Evolutionary conservation across 2,329 filamentous ascomycete genomes (phyloP), one percentile per base, ranked within the genome.

Genomic region (Massarina eburnea): DNA sequence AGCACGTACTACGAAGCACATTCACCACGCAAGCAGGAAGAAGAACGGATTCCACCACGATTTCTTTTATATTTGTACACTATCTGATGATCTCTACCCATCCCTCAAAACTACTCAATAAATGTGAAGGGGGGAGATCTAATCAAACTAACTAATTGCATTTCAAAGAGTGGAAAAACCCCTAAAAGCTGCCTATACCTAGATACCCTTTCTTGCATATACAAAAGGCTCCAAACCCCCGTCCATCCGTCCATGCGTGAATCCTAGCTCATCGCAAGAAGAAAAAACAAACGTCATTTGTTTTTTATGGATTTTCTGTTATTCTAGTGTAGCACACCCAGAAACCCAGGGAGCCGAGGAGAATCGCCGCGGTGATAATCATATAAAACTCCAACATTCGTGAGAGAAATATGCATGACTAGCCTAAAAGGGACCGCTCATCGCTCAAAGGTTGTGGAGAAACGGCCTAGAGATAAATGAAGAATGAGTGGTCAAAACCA

Each of bases 21-120:
- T n/a, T n/a, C 35, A n/a, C 10, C 21, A 21, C 10, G 29, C 15
- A 41, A 21, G 26, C 32, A 36, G 14, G 19, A 17, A n/a, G 12
- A 14, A 4, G n/a, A 4, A 20, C 36, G 12, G 4, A 43, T 42
- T 54, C 57, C 48, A 54, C 57, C 54, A 52, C 49, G 45, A 46
- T 50, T 52, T 58, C 40, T 52, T 44, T 58, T 51, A 46, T 58
- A 57, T 53, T 44, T 46, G 21, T 65, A 62, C 57, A 64, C 52
- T 64, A 61, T 59, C 55, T 64, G 60, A 64, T 51, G 60, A 65
- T 48, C 62, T 67, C 64, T 57, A 65, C 62, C 62, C 46, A 51
- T 47, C 51, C 61, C 12, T 30, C 27, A 14, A 14, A 6, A 7
- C 24, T 26, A 26, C 27, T 46, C 24, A 50, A 46, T 49, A 39